Evolutionary conservation across 2,329 filamentous ascomycete genomes (phyloP).

Genomic region (Penicillium sp.): DNA sequence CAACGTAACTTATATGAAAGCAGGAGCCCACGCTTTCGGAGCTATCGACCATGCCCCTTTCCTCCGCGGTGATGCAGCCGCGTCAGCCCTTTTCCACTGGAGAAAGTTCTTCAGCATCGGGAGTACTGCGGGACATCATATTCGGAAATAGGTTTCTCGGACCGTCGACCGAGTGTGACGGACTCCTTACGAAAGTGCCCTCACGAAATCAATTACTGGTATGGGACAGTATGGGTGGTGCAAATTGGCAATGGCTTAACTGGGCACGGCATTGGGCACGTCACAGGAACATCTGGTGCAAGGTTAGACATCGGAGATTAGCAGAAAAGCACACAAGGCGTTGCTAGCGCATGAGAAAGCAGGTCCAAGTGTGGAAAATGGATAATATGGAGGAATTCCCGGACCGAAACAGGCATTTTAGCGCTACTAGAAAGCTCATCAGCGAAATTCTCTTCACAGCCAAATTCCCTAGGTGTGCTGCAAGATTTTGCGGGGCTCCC

Average conservation of each 20-base stretch:
- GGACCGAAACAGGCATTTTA: constrained; percentile 6
- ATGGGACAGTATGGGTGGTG: neutral
- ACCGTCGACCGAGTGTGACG: neutral
- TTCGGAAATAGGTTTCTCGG: neutral
- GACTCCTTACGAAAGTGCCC: neutral
- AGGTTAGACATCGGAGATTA: neutral
- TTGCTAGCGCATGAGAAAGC: neutral
- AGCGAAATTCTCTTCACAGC: neutral
- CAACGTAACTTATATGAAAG: neutral
- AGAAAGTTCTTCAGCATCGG: neutral
- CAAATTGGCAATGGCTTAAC: neutral
- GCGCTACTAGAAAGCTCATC: neutral
- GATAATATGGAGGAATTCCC: constrained; percentile 7
- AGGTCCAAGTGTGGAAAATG: neutral
- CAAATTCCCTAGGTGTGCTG: neutral
- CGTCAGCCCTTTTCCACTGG: neutral
- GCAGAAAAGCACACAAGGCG: neutral
- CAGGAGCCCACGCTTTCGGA: neutral
- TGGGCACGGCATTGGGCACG: neutral
- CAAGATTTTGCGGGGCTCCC: neutral
- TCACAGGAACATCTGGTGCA: neutral
- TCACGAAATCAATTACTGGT: neutral
- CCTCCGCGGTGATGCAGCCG: neutral
- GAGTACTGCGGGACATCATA: neutral
- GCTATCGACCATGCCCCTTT: neutral